A percentile compares a stretch with the other conserved stretches of the same genome.
Evolutionary conservation across 2,329 filamentous ascomycete species (phyloP).

Genomic region (Aspergillus floridensis): DNA sequence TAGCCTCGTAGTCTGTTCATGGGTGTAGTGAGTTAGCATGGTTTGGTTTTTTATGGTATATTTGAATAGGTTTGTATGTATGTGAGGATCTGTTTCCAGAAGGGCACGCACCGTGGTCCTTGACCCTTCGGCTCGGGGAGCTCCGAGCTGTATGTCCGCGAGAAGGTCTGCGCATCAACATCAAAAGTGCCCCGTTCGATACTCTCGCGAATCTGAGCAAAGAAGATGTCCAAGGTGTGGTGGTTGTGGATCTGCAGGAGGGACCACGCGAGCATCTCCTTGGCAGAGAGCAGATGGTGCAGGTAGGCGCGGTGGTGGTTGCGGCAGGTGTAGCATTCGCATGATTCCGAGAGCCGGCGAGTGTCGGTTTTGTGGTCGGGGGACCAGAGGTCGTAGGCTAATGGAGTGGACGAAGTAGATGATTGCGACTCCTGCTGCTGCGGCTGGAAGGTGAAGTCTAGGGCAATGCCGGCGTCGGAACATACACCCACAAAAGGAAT

Average conservation of each 20-base stretch:
- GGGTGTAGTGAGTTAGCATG: neutral
- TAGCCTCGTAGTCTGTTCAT: conserved; percentile 66
- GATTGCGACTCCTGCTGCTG: conserved; percentile 15
- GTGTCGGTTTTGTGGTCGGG: conserved; percentile 60
- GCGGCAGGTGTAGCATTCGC: conserved; percentile 78
- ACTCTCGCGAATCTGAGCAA: conserved; percentile 64
- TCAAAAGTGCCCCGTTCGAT: conserved; percentile 59
- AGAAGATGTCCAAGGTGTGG: conserved; percentile 69
- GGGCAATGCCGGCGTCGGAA: conserved; percentile 81
- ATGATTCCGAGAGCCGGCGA: conserved; percentile 60
- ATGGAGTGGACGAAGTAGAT: conserved; percentile 33
- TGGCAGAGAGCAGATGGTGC: conserved; percentile 80
- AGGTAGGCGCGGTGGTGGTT: conserved; percentile 83
- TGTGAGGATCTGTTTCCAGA: neutral
- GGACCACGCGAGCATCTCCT: conserved; percentile 96
- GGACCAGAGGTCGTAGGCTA: conserved; percentile 80
- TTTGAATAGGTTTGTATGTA: neutral
- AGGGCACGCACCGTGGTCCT: conserved; percentile 61
- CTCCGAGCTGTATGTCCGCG: conserved; percentile 64
- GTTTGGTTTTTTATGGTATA: neutral
- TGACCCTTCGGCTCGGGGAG: conserved; percentile 73
- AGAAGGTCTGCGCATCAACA: conserved; percentile 59
- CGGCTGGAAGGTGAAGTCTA: conserved; percentile 63
- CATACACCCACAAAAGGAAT: conserved; percentile 70
- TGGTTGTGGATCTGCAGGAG: conserved; percentile 92